Base-by-base conservation (phyloP, 441 rosid genomes). In the Croton laevigatus region DNA sequence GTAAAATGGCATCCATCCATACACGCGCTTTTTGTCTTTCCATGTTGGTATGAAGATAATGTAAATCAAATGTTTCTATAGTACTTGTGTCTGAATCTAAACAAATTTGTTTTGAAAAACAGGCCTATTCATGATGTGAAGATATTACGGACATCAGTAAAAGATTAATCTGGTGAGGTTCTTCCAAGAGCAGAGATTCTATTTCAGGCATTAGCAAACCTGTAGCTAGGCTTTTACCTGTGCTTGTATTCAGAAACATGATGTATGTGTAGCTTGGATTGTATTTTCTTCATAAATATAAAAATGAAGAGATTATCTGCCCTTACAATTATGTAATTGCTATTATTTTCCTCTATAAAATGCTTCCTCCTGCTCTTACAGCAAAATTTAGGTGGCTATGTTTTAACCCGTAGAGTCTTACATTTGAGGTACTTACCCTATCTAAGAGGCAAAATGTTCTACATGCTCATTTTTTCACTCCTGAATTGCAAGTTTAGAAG, bases 81-180 rank as follows among this genome's bases (percentile, higher is more conserved):
- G 32, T 27, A 27, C 32, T 27, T 27, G 2, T 27, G 32, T 27
- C 32, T 27, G 32, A 27, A 27, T 27, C 65, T 8, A 20, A 61
- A 48, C n/a, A 69, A 53, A 3, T 8, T 13, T 36, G 8, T 69
- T 62, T 65, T 8, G 63, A 62, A 37, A 32, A 61, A 40, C 90
- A 94, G 97, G 79, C 97, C 99, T 14, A 83, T 94, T 71, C 99
- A 90, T 80, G 97, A 89, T 20, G 97, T 90, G 84, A 94, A 87
- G 91, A 90, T 92, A 76, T 75, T 94, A n/a, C 78, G 94, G 58
- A 81, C 93, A 55, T 85, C 93, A 27, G 97, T 92, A 67, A 76
- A 84, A 75, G 98, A 91, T 78, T 90, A 77, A 81, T 19, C 57
- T 45, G 52, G 38, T 4, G 34, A 45, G 16, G 77, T 36, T 57